phyloP scores from a whole-genome alignment of 1,284 basidiomycete species.

The Schizophyllum amplum region DNA sequence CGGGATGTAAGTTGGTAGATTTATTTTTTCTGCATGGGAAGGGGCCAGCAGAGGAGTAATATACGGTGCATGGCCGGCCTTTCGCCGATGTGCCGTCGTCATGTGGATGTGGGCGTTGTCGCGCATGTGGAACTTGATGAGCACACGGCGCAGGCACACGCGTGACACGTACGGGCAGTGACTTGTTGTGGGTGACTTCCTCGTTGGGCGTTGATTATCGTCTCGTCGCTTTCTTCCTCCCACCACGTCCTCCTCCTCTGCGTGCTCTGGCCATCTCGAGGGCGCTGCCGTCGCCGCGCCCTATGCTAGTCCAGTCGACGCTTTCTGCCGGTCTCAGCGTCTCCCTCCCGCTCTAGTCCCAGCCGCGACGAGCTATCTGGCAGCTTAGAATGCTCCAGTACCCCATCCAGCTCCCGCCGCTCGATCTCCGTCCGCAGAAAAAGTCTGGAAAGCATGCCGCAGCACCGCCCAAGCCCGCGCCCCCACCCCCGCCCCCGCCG shows the following conservation, averaged over 20 bases:
- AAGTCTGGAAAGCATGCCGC: constrained; percentile 1
- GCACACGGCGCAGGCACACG: background rate
- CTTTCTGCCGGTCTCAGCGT: background rate
- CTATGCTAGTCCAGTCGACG: constrained; percentile 9
- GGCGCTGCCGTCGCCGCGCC: constrained; percentile 13
- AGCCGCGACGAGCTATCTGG: background rate
- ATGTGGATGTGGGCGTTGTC: background rate
- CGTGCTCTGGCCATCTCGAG: background rate
- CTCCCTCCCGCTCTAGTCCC: background rate
- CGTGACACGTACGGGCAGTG: background rate
- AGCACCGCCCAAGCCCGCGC: constrained; percentile 14
- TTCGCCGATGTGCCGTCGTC: background rate
- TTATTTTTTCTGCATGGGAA: background rate
- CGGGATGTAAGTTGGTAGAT: too few species aligned
- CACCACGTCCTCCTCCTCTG: background rate
- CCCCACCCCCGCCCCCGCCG: constrained; percentile 27
- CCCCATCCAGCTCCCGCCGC: constrained; percentile 10
- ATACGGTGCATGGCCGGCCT: background rate
- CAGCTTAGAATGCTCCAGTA: background rate
- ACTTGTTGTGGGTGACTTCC: too few species aligned
- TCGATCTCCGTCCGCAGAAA: constrained; percentile 15
- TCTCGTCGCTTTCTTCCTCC: background rate
- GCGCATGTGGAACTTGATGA: background rate
- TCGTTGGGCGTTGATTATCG: background rate
- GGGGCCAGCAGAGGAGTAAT: background rate